These are phyloP conservation scores for Mortierella antarctica DNA, from an alignment of 192 early-diverging fungal genomes.

Conservation along the genomic window DNA sequence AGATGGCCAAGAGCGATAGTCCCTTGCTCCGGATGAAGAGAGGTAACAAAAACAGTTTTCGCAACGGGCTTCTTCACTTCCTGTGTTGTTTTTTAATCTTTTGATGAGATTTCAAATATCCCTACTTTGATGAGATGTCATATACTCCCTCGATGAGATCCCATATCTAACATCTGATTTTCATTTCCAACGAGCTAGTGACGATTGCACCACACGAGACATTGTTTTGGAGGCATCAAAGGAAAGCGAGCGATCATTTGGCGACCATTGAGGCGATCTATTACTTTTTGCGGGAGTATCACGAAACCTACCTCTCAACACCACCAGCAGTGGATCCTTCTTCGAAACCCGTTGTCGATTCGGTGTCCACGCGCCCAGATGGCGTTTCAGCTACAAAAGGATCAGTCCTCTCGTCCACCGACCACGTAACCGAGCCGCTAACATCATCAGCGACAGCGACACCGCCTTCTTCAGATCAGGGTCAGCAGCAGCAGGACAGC, in stretches of 20 bases:
- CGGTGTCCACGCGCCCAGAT: too few species aligned
- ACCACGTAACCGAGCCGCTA: too few species aligned
- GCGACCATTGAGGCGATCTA: slow-evolving; percentile 98
- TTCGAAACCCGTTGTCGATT: too few species aligned
- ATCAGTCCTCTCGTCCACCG: not conserved
- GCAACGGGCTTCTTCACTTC: not conserved
- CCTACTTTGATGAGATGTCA: too few species aligned
- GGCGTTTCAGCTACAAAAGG: not conserved
- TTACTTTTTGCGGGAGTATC: slow-evolving; percentile 89
- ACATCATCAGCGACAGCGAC: not conserved
- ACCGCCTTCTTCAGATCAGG: not conserved
- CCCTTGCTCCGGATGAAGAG: slow-evolving; percentile 33
- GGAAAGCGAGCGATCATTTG: slow-evolving; percentile 74
- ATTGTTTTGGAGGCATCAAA: slow-evolving; percentile 93
- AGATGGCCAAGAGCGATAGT: slow-evolving; percentile 57
- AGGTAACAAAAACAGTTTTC: slow-evolving; percentile 10
- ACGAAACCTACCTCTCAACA: slow-evolving; percentile 58
- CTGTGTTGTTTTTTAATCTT: not conserved
- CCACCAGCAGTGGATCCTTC: not conserved
- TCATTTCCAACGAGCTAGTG: slow-evolving; percentile 64
- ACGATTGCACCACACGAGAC: slow-evolving; percentile 81
- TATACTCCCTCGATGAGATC: too few species aligned
- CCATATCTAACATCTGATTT: too few species aligned
- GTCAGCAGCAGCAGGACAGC: slow-evolving; percentile 12
- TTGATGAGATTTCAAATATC: too few species aligned